These are phyloP conservation scores for Pseudogymnoascus sp. DNA, from an alignment of 2,329 filamentous ascomycete genomes.

Conservation along the genomic window DNA sequence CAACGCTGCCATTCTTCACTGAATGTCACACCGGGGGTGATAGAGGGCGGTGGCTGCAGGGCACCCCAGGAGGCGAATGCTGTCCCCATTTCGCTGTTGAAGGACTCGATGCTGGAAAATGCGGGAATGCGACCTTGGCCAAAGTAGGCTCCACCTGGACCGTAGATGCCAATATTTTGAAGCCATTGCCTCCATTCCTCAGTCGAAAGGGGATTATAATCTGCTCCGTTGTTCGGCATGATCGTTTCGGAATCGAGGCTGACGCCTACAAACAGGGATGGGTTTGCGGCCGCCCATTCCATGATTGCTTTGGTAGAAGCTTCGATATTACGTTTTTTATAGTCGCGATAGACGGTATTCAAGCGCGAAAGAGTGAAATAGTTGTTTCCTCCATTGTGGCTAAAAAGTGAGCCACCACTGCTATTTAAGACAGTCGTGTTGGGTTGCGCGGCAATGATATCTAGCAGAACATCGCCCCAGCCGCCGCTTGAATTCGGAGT, in stretches of 20 bases:
- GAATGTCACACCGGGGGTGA: conserved; percentile 14
- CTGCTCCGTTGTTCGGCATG: conserved; percentile 11
- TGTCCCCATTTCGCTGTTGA: conserved; percentile 14
- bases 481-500: conserved; percentile 16
- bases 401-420: neutral
- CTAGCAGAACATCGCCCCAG: conserved; percentile 17
- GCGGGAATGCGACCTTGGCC: conserved; percentile 14
- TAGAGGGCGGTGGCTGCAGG: conserved; percentile 12
- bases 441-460: conserved; percentile 14
- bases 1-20: conserved; percentile 17
- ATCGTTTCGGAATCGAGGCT: conserved; percentile 17
- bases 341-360: conserved; percentile 6
- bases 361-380: conserved; percentile 15
- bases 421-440: conserved; percentile 14
- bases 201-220: conserved; percentile 15
- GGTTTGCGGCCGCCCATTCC: conserved; percentile 12
- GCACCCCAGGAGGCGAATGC: conserved; percentile 14
- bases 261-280: conserved; percentile 14
- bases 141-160: conserved; percentile 14
- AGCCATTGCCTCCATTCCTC: conserved; percentile 19
- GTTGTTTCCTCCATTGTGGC: conserved; percentile 15
- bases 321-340: conserved; percentile 17
- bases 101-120: conserved; percentile 13
- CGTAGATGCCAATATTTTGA: conserved; percentile 16
- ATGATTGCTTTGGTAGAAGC: conserved; percentile 12